Evolutionary conservation across 2,329 filamentous ascomycete genomes (phyloP), one percentile per base, ranked within the genome.

Genomic region (Dactylellina cionopaga): DNA sequence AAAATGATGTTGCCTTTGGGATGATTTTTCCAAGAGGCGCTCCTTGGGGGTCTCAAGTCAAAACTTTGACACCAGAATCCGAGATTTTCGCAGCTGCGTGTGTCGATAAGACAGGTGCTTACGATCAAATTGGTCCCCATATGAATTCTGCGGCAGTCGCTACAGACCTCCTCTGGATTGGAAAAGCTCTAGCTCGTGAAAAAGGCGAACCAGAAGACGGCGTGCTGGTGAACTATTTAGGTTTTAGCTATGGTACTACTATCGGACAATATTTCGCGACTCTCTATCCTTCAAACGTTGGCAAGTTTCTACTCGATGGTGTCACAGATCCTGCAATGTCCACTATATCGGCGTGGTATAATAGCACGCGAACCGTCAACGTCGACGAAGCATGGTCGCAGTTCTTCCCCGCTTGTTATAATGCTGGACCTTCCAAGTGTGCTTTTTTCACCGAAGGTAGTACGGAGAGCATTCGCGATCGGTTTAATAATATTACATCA

Each of bases 81-180:
- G 3, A 31, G 2, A 29, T 22, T n/a, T n/a, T n/a, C n/a, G n/a
- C n/a, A 6, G 31, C 39, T 15, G 4, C 17, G 9, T 71, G 66
- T 41, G 29, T 52, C 3, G 37, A 54, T 22, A 52, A 37, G 19
- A 51, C 55, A 9, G 47, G 33, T 2, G 29, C 51, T 15, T 71
- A 71, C 29, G 59, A 71, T 29, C 66, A 71, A 52, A 58, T 58
- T 22, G 52, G 52, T 1, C 52, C 17, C 5, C 62, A 65, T 44
- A 73, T 73, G 69, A 73, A 66, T 33, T 66, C 44, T 5, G 46
- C 62, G 1, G 62, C 62, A 7, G 69, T 73, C 10, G 69, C 69
- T 2, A 73, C 69, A 3, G 69, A 73, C 41, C 41, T 73, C 60
- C 17, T 73, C 1, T 51, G 37, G 0, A 73, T 73, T n/a, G 55